phyloP scores from a whole-genome alignment of 441 rosid genomes.

The Gossypium trilobum region DNA sequence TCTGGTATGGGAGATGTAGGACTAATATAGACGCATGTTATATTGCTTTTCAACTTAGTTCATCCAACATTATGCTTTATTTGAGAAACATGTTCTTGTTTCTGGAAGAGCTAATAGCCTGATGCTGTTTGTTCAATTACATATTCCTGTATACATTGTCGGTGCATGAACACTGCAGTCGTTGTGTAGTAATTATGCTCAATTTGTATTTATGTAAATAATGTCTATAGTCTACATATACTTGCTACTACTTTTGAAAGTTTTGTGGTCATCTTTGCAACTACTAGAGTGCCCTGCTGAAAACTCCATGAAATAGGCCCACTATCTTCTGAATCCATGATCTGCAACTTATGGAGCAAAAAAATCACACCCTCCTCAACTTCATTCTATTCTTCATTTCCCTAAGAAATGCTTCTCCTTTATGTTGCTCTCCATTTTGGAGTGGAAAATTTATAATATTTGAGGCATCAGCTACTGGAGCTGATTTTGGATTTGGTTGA shows the following conservation, averaged over 20 bases:
- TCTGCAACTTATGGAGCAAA: neutral
- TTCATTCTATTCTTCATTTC: neutral
- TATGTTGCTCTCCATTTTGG: neutral
- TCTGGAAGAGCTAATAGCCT: neutral
- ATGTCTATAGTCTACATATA: neutral
- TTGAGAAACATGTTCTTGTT: neutral
- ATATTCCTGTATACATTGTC: neutral
- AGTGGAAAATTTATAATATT: neutral
- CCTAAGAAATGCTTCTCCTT: neutral
- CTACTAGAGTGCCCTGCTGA: neutral
- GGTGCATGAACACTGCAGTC: neutral
- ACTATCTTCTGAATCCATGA: neutral
- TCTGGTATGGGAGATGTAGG: neutral
- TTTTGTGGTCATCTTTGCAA: neutral
- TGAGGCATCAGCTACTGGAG: neutral
- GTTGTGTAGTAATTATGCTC: neutral
- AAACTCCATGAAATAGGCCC: neutral
- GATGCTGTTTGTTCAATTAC: neutral
- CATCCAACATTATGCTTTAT: neutral
- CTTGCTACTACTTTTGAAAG: conserved; percentile 8
- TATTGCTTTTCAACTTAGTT: neutral
- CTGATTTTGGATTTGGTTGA: neutral
- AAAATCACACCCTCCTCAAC: neutral
- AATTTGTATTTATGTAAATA: neutral
- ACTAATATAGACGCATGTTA: neutral